These are phyloP conservation scores for Wickerhamomyces sp. DNA, from an alignment of 1,139 yeast genomes.

Conservation along the genomic window DNA sequence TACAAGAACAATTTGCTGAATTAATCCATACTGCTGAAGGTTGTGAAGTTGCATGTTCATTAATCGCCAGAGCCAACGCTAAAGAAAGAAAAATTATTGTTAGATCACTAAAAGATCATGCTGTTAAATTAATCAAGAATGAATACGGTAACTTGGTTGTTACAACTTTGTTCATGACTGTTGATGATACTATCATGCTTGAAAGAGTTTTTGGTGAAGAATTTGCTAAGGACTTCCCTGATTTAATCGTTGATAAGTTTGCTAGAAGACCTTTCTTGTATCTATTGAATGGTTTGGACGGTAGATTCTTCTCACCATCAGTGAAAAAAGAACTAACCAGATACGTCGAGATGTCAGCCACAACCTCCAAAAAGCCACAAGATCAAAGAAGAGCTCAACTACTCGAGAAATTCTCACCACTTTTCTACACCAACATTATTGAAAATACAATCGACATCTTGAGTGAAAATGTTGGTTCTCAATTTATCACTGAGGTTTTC, in stretches of 20 bases:
- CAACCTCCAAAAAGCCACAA: constrained; percentile 83
- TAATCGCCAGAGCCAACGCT: constrained; percentile 80
- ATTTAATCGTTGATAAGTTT: constrained; percentile 62
- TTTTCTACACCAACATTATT: constrained; percentile 51
- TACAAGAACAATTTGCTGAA: constrained; percentile 89
- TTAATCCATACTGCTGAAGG: constrained; percentile 95
- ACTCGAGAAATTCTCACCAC: constrained; percentile 59
- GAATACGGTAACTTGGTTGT: constrained; percentile 84
- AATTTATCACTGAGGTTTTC: constrained; percentile 72
- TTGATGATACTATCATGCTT: constrained; percentile 88
- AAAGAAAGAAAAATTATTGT: constrained; percentile 85
- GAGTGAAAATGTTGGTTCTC: constrained; percentile 74
- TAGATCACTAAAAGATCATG: constrained; percentile 69
- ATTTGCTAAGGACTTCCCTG: constrained; percentile 52
- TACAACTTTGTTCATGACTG: constrained; percentile 74
- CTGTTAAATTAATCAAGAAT: constrained; percentile 67
- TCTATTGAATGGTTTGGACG: constrained; percentile 72
- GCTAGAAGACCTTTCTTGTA: constrained; percentile 89
- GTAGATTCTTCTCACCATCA: constrained; percentile 75
- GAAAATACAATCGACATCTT: constrained; percentile 47
- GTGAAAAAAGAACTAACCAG: constrained; percentile 54
- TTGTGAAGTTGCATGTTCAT: constrained; percentile 77
- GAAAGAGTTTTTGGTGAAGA: constrained; percentile 66
- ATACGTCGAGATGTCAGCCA: constrained; percentile 61
- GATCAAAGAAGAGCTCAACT: constrained; percentile 71